phyloP scores from a whole-genome alignment of 1,284 basidiomycete species.

The Porogramme epimiltina region DNA sequence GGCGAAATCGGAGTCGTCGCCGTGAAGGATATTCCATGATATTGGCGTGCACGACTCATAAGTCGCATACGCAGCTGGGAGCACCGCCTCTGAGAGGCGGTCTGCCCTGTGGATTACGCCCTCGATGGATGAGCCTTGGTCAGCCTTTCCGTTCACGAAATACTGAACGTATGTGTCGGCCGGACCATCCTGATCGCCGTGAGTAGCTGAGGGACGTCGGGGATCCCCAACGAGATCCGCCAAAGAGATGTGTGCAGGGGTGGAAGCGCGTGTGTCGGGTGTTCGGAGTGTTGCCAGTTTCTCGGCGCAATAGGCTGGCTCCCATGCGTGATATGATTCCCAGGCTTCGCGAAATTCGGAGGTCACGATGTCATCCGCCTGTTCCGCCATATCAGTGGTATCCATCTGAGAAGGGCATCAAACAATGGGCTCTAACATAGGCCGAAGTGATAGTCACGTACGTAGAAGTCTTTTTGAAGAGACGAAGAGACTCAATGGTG shows the following conservation, averaged over 20 bases:
- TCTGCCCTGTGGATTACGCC: too few relatives aligned
- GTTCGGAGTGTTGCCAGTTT: conserved; percentile 1
- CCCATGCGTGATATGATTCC: conserved; percentile 17
- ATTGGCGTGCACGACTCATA: conserved; percentile 58
- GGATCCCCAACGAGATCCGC: background rate
- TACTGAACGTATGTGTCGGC: too few relatives aligned
- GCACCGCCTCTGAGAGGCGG: too few relatives aligned
- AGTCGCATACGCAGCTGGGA: background rate
- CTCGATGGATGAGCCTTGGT: too few relatives aligned
- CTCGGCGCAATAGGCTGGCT: conserved; percentile 1
- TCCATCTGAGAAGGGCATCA: background rate
- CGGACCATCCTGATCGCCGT: background rate
- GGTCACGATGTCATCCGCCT: background rate
- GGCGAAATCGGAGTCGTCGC: conserved; percentile 57
- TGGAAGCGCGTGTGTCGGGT: background rate
- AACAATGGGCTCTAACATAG: too few relatives aligned
- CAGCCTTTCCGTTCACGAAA: too few relatives aligned
- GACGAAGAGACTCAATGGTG: too few relatives aligned
- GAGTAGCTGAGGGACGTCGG: background rate
- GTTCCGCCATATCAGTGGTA: background rate
- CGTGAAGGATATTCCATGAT: conserved; percentile 46
- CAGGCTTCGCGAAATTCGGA: conserved; percentile 7
- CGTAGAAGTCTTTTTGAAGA: too few relatives aligned
- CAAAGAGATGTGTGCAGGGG: background rate
- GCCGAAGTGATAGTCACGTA: too few relatives aligned